These are phyloP conservation scores for Suhomyces chickasaworum DNA, from an alignment of 1,139 yeast species.

Conservation along the genomic window DNA sequence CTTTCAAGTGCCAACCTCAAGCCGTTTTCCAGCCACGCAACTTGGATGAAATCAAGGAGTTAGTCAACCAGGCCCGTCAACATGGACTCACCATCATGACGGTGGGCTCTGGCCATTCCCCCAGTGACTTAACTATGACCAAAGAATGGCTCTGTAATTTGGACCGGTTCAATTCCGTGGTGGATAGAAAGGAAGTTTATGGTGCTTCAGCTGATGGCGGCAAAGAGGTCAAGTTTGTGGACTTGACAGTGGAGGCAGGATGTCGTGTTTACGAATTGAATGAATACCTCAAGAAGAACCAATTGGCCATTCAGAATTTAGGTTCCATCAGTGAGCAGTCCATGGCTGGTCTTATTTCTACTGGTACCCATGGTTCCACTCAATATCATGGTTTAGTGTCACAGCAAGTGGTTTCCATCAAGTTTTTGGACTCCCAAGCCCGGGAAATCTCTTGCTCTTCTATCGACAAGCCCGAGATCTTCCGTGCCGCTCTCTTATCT, in stretches of 20 bases:
- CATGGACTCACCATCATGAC: conserved; percentile 71
- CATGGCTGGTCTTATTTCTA: conserved; percentile 89
- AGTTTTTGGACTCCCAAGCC: conserved; percentile 74
- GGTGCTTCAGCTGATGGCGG: conserved; percentile 42
- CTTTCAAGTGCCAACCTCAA: conserved; percentile 75
- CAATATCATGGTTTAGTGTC: conserved; percentile 90
- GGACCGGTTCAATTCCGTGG: conserved; percentile 66
- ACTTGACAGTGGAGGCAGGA: conserved; percentile 93
- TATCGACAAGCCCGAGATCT: conserved; percentile 63
- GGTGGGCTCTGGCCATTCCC: conserved; percentile 95
- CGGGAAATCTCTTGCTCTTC: conserved; percentile 71
- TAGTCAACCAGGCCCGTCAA: conserved; percentile 66
- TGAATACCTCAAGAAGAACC: conserved; percentile 58
- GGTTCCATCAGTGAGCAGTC: conserved; percentile 96
- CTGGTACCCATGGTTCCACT: conserved; percentile 96
- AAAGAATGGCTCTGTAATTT: conserved; percentile 85
- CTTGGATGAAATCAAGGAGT: conserved; percentile 60
- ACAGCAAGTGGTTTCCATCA: conserved; percentile 79
- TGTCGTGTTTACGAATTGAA: conserved; percentile 79
- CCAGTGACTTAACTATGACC: conserved; percentile 88
- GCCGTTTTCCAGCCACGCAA: conserved; percentile 74
- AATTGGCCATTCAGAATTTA: conserved; percentile 83
- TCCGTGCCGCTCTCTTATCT: conserved; percentile 83
- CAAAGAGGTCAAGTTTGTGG: conserved; percentile 68
- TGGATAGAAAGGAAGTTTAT: conserved; percentile 41